Conservation (phyloP, 225 moss, liverwort and hornwort species). For the Pseudoscleropodium purum region DNA sequence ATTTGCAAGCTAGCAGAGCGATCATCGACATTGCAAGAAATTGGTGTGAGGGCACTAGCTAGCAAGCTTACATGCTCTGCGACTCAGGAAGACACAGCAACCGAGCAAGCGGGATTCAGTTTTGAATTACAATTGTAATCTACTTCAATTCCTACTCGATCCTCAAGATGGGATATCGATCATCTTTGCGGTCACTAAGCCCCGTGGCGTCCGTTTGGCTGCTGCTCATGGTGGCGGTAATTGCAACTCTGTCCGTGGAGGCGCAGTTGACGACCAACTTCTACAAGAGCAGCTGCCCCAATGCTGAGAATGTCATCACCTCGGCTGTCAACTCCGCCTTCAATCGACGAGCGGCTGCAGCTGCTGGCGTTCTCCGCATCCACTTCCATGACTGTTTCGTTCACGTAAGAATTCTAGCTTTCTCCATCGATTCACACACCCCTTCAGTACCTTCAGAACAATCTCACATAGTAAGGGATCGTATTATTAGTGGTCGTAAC, state of each 20-base stretch:
- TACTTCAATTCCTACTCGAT: no score
- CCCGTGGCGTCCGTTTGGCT: not conserved
- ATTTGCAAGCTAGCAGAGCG: no score
- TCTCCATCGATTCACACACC: not conserved
- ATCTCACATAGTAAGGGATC: no score
- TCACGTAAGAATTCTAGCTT: not conserved
- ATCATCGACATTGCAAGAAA: no score
- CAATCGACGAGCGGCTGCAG: not conserved
- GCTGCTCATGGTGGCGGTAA: not conserved
- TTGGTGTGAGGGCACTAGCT: no score
- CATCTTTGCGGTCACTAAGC: no score
- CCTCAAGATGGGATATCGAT: not conserved
- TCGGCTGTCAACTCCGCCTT: constrained; percentile 10
- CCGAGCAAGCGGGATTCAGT: no score
- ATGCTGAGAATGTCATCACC: constrained; percentile 3
- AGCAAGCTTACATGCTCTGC: no score
- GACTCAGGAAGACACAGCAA: no score
- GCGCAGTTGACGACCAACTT: constrained; percentile 6
- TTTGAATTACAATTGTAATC: no score
- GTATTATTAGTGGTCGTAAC: no score
- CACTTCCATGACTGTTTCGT: constrained; percentile 25
- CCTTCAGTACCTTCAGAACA: not conserved
- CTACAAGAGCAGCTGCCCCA: constrained; percentile 19
- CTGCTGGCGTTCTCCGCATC: not conserved
- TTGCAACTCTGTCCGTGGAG: not conserved